These are phyloP conservation scores for Phytophthora capsici DNA, from an alignment of 352 stramenopile genomes.

Conservation along the genomic window DNA sequence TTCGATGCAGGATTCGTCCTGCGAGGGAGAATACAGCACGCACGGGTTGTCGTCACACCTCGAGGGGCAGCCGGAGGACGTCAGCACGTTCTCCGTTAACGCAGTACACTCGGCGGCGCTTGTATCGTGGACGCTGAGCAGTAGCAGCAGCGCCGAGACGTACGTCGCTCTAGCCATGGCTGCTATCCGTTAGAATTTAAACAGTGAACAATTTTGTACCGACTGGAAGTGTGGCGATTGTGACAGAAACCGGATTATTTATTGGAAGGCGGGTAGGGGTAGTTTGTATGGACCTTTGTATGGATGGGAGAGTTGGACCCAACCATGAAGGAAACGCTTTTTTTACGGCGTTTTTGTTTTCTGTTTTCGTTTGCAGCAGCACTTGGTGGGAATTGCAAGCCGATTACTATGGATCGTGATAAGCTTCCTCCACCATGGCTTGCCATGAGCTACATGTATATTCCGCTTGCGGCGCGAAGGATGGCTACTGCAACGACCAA, in stretches of 20 bases:
- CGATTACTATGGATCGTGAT: neutral
- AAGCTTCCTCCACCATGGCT: neutral
- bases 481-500: constrained; percentile 4
- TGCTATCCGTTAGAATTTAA: constrained; percentile 9
- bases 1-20: constrained; percentile 36
- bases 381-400: neutral
- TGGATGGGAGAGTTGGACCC: constrained; percentile 16
- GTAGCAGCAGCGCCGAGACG: constrained; percentile 24
- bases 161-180: constrained; percentile 1
- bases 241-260: constrained; percentile 26
- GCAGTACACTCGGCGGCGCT: constrained; percentile 43
- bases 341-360: too few relatives aligned
- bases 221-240: neutral
- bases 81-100: constrained; percentile 59
- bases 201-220: constrained; percentile 9
- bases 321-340: too few relatives aligned
- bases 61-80: constrained; percentile 49
- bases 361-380: too few relatives aligned
- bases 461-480: neutral
- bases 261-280: constrained; percentile 26
- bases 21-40: constrained; percentile 59
- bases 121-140: constrained; percentile 1
- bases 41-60: constrained; percentile 43
- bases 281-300: constrained; percentile 16
- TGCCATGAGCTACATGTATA: too few relatives aligned